A percentile compares a stretch with the other conserved stretches of the same genome.
Conservation (phyloP, 176 grass and related monocot species). For the Zea luxurians region DNA sequence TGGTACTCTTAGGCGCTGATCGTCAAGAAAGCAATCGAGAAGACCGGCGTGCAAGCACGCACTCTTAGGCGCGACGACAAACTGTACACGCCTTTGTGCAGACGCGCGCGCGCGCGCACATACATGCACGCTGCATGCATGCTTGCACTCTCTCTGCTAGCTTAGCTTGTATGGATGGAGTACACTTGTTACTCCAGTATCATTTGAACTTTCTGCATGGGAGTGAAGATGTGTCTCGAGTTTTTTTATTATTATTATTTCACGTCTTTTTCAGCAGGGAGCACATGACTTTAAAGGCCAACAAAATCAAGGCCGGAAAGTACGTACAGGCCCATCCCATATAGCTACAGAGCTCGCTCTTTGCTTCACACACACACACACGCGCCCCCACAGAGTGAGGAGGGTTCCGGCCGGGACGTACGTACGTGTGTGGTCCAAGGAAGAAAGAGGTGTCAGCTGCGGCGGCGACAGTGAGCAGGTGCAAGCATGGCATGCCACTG, state of each 20-base stretch:
- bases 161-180: not conserved
- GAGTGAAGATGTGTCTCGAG: constrained; percentile 7
- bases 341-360: not conserved
- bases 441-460: constrained; percentile 5
- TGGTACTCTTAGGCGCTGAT: not conserved
- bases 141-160: too few relatives aligned
- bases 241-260: not conserved
- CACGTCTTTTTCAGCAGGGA: constrained; percentile 55
- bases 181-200: not conserved
- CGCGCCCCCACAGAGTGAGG: not conserved
- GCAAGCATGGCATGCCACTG: constrained; percentile 48
- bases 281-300: constrained; percentile 54
- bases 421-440: constrained; percentile 9
- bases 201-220: constrained; percentile 52
- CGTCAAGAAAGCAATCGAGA: constrained; percentile 39
- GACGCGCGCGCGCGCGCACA: not conserved
- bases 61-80: constrained; percentile 48
- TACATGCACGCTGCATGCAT: not conserved
- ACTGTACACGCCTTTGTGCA: constrained; percentile 40
- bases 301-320: constrained; percentile 27
- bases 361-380: not conserved
- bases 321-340: constrained; percentile 38
- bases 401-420: not conserved
- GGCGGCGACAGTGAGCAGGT: constrained; percentile 31
- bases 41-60: constrained; percentile 44